These are phyloP conservation scores for Orbilia brochopaga DNA, from an alignment of 2,329 filamentous ascomycete species.

Conservation along the genomic window DNA sequence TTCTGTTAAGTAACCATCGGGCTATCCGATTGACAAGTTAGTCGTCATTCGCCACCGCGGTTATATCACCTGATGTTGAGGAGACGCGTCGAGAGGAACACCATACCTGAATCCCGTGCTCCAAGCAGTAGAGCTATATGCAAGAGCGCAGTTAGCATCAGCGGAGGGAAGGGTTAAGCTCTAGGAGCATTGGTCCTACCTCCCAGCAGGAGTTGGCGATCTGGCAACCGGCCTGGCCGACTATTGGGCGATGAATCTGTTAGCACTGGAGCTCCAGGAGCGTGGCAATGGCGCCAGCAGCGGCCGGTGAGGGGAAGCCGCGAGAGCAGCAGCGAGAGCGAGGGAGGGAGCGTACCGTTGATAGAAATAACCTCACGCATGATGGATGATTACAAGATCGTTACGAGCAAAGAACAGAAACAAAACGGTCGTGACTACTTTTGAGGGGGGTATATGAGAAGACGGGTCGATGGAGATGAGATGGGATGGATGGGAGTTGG, in stretches of 20 bases:
- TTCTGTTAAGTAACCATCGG: conserved; percentile 97
- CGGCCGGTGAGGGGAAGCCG: conserved; percentile 55
- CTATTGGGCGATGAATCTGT: conserved; percentile 64
- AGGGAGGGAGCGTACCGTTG: conserved; percentile 74
- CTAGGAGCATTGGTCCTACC: conserved; percentile 68
- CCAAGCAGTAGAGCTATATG: conserved; percentile 94
- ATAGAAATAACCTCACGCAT: conserved; percentile 99
- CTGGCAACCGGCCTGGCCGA: conserved; percentile 99
- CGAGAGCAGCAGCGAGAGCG: conserved; percentile 58
- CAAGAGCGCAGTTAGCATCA: conserved; percentile 56
- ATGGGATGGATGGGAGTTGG: conserved; percentile 41
- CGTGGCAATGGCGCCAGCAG: no score
- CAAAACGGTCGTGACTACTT: conserved; percentile 53
- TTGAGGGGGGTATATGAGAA: conserved; percentile 24
- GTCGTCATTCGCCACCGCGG: conserved; percentile 12
- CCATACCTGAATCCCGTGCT: conserved; percentile 97
- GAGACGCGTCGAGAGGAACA: conserved; percentile 43
- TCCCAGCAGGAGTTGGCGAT: conserved; percentile 99
- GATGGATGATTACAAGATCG: conserved; percentile 61
- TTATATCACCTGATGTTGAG: conserved; percentile 11
- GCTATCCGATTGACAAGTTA: conserved; percentile 63
- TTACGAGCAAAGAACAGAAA: conserved; percentile 52
- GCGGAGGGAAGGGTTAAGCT: conserved; percentile 55
- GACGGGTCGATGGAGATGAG: conserved; percentile 51
- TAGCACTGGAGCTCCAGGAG: conserved; percentile 20